Evolutionary conservation across 345 rosid genomes (phyloP).

Genomic region (Hibiscus tridactylites): DNA sequence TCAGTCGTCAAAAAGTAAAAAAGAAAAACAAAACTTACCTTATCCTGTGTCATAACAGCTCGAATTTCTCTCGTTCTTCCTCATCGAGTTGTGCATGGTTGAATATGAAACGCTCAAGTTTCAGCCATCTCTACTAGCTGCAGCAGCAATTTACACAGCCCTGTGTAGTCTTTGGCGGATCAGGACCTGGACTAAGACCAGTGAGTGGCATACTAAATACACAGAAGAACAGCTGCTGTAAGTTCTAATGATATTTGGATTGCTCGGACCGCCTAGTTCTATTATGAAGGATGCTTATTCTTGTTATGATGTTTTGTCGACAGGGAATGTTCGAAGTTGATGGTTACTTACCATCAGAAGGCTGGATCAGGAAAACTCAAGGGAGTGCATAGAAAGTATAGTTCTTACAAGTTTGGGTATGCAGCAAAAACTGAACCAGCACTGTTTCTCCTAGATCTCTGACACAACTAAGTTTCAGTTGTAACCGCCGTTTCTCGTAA

Average conservation of each 20-base stretch:
- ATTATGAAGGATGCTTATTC: background rate
- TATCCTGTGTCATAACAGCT: background rate
- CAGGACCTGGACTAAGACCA: background rate
- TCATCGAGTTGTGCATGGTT: background rate
- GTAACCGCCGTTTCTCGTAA: too few species aligned
- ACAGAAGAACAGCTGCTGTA: conserved; percentile 5
- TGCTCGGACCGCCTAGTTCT: background rate
- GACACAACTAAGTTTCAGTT: background rate
- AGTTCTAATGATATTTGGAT: background rate
- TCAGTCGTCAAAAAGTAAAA: background rate
- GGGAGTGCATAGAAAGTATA: background rate
- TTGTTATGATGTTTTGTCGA: background rate
- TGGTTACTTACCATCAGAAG: conserved; percentile 8
- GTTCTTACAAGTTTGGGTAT: background rate
- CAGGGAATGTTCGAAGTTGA: background rate
- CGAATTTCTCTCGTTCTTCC: background rate
- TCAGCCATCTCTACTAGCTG: conserved; percentile 51
- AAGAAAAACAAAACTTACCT: background rate
- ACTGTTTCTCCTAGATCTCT: background rate
- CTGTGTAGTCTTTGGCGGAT: conserved; percentile 25
- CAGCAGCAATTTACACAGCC: conserved; percentile 67
- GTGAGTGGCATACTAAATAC: background rate
- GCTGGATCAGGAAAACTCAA: background rate
- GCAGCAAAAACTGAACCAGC: conserved; percentile 3
- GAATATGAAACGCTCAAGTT: conserved; percentile 37